Conservation (phyloP, 495 filamentous ascomycete species). For the Tuber magnatum region DNA sequence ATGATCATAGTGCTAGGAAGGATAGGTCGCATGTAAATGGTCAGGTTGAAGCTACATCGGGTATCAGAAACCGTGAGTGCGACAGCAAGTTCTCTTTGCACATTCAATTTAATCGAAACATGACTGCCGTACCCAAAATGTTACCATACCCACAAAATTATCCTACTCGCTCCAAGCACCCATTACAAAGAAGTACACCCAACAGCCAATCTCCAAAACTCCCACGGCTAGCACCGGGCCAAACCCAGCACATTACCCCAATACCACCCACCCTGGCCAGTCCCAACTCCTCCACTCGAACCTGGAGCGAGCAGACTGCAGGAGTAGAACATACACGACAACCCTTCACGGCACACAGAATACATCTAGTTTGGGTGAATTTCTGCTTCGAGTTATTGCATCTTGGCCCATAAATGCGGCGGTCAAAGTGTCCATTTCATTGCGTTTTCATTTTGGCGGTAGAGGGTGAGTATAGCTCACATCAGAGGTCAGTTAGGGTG, state of each 20-base stretch:
- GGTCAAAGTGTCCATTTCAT: constrained; percentile 44
- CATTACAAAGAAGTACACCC: not conserved
- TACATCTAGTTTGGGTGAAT: not conserved
- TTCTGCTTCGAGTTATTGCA: constrained; percentile 54
- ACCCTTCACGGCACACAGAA: not conserved
- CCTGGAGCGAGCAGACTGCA: not conserved
- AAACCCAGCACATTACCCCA: not conserved
- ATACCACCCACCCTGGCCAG: not conserved
- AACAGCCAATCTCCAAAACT: not conserved
- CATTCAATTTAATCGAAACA: not conserved
- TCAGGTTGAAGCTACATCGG: too few relatives aligned
- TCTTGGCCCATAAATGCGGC: constrained; percentile 59
- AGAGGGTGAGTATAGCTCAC: constrained; percentile 47
- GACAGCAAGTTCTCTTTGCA: not conserved
- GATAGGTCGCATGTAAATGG: too few relatives aligned
- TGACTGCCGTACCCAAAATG: not conserved
- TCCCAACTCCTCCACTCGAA: not conserved
- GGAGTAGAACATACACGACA: not conserved
- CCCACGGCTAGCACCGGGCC: not conserved
- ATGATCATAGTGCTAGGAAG: not conserved
- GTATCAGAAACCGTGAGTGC: not conserved
- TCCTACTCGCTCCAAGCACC: not conserved
- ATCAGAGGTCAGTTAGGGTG: constrained; percentile 64
- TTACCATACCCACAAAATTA: not conserved
- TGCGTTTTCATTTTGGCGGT: constrained; percentile 46